Base-by-base conservation (phyloP, 2,329 filamentous ascomycete genomes). In the Beauveria caledonica region DNA sequence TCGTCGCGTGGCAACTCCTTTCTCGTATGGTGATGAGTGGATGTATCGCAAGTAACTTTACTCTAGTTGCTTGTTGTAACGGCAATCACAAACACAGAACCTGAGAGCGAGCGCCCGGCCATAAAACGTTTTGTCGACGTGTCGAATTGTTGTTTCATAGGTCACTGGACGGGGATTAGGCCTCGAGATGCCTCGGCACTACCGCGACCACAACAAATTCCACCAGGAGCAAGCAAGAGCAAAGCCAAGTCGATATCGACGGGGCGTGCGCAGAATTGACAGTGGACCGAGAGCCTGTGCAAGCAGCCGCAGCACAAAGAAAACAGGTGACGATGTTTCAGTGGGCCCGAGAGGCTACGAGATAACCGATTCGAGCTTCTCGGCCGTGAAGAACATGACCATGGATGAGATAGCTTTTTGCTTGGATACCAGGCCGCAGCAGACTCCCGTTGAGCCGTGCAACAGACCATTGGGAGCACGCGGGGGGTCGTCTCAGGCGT, bases 51-150 rank as follows among this genome's bases (percentile, higher is more conserved):
- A 33, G 29, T 33, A 33, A 33, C 11, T 33, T 33, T 33, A 11
- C 29, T 33, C 29, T 50, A 45, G 42, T 50, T 50, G 17, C 46
- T 7, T 50, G 53, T 23, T 56, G 53, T 19, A 9, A 10, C 25
- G 3, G 27, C 10, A 52, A 45, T 40, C 57, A 59, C 48, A 59
- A 39, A 39, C 46, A 49, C 29, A 29, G 33, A 42, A 29, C 15
- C 25, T 51, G 54, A 36, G 39, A 48, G 27, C 27, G 39, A 48
- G 27, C 27, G 19, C 42, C 19, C 19, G 25, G 33, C 21, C 17
- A 23, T 6, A 27, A 44, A 40, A n/a, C 33, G 56, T 58, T 51
- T 58, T 58, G 56, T 58, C 8, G 48, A 27, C 57, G 57, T 59
- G 39, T 59, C 46, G 57, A 59, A 19, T 36, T 52, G 27, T 8